Conservation (phyloP, 1,139 yeast genomes). For the Debaryomyces coudertii region DNA sequence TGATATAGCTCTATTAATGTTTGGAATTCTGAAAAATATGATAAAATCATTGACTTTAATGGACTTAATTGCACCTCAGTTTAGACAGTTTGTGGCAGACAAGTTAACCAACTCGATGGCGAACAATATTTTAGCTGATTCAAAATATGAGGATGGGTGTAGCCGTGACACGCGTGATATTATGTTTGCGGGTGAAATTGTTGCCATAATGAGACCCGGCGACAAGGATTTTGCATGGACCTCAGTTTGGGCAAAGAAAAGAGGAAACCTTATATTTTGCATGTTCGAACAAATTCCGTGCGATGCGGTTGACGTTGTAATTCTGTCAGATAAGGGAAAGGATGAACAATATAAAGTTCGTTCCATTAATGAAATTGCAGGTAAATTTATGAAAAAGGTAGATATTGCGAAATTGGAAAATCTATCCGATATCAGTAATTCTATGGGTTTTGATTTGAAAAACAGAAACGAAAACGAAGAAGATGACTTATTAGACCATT, state of each 20-base stretch:
- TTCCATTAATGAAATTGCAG: conserved; percentile 46
- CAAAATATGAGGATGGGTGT: conserved; percentile 13
- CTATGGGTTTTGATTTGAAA: conserved; percentile 31
- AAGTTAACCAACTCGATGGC: conserved; percentile 46
- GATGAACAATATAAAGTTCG: conserved; percentile 32
- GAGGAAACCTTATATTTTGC: conserved; percentile 71
- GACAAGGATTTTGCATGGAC: conserved; percentile 68
- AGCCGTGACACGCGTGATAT: conserved; percentile 23
- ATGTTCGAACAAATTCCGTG: conserved; percentile 88
- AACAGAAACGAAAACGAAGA: conserved; percentile 14
- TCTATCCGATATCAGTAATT: conserved; percentile 35
- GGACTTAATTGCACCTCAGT: conserved; percentile 78
- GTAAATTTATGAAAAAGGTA: conserved; percentile 34
- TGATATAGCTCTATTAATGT: conserved; percentile 85
- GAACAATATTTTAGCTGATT: conserved; percentile 32
- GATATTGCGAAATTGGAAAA: conserved; percentile 23
- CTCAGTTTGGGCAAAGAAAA: conserved; percentile 84
- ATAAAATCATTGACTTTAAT: conserved; percentile 65
- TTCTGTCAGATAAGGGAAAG: conserved; percentile 35
- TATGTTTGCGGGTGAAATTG: conserved; percentile 57
- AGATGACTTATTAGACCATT: conserved; percentile 14
- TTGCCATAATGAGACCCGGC: conserved; percentile 56
- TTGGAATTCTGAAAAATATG: conserved; percentile 74
- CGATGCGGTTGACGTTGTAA: conserved; percentile 68
- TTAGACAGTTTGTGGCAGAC: conserved; percentile 65